Percentiles rank a stretch among this genome's conserved stretches.
Evolutionary conservation across 2,329 filamentous ascomycete species (phyloP).

Genomic region (Blastomyces emzantsi): DNA sequence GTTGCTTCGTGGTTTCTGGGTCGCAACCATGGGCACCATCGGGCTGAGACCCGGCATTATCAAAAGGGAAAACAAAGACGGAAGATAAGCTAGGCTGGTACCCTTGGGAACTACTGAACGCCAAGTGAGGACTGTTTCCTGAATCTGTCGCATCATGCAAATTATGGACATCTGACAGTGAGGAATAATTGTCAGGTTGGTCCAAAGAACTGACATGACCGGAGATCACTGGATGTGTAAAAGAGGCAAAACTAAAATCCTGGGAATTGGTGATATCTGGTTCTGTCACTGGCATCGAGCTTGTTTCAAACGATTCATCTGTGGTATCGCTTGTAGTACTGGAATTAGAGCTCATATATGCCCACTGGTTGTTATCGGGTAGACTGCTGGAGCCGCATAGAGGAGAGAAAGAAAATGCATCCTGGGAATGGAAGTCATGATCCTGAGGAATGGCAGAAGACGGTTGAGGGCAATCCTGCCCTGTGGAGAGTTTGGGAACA

Average conservation of each 20-base stretch:
- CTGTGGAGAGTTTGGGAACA: conserved; percentile 30
- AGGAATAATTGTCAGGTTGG: conserved; percentile 31
- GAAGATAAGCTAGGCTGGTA: conserved; percentile 29
- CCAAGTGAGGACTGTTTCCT: conserved; percentile 28
- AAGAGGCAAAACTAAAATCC: conserved; percentile 35
- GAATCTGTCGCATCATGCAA: conserved; percentile 29
- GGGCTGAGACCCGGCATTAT: conserved; percentile 32
- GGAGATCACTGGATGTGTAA: conserved; percentile 34
- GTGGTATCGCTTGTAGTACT: conserved; percentile 18
- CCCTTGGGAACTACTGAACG: conserved; percentile 30
- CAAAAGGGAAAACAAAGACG: conserved; percentile 34
- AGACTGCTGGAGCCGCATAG: conserved; percentile 25
- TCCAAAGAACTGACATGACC: conserved; percentile 24
- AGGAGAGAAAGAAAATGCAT: conserved; percentile 36
- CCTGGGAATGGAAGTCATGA: conserved; percentile 37
- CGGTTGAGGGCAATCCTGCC: conserved; percentile 33
- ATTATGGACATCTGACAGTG: conserved; percentile 32
- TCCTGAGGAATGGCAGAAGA: conserved; percentile 34
- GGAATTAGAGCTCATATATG: conserved; percentile 21
- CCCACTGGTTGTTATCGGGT: conserved; percentile 33
- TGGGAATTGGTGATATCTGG: conserved; percentile 34
- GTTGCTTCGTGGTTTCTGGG: conserved; percentile 31
- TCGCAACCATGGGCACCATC: conserved; percentile 26
- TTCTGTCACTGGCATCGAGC: conserved; percentile 28
- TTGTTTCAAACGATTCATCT: conserved; percentile 31